Evolutionary conservation across 371 early-diverging fungal genomes (phyloP).

Genomic region (Mucor saturninus): DNA sequence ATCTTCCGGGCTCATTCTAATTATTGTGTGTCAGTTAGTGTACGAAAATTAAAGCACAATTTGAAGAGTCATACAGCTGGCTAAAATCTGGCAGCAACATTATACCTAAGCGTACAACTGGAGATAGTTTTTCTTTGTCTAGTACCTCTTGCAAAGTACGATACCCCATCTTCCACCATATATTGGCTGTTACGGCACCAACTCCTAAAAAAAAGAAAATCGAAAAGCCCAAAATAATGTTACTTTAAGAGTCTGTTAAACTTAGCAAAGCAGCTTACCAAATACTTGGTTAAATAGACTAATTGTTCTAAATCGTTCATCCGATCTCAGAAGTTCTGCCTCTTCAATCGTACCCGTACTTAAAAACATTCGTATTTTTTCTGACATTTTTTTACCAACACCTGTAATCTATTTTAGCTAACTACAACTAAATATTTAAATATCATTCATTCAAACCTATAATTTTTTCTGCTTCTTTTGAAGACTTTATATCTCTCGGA

Average conservation of each 20-base stretch:
- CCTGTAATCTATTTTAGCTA: conserved; percentile 22
- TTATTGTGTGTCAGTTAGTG: background rate
- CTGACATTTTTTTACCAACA: conserved; percentile 52
- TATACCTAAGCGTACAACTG: conserved; percentile 39
- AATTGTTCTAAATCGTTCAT: conserved; percentile 38
- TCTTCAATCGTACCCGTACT: conserved; percentile 50
- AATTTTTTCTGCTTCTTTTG: conserved; percentile 50
- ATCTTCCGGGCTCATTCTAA: conserved; percentile 50
- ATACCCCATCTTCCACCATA: conserved; percentile 58
- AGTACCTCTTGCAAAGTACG: conserved; percentile 48
- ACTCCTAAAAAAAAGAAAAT: conserved; percentile 33
- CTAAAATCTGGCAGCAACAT: conserved; percentile 46
- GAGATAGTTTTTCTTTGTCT: conserved; percentile 36
- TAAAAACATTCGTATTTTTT: conserved; percentile 37
- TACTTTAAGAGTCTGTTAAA: too few relatives aligned
- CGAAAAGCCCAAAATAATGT: too few relatives aligned
- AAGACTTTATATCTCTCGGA: conserved; percentile 46
- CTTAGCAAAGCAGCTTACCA: conserved; percentile 30
- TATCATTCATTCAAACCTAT: conserved; percentile 29
- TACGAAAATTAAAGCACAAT: background rate
- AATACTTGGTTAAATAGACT: conserved; percentile 42
- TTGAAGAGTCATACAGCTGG: conserved; percentile 30
- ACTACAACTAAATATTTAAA: too few relatives aligned
- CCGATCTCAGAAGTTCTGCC: conserved; percentile 35
- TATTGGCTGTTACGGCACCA: conserved; percentile 46